phyloP scores from a whole-genome alignment of 164 flowering plant species.

The Umbilicus rupestris region DNA sequence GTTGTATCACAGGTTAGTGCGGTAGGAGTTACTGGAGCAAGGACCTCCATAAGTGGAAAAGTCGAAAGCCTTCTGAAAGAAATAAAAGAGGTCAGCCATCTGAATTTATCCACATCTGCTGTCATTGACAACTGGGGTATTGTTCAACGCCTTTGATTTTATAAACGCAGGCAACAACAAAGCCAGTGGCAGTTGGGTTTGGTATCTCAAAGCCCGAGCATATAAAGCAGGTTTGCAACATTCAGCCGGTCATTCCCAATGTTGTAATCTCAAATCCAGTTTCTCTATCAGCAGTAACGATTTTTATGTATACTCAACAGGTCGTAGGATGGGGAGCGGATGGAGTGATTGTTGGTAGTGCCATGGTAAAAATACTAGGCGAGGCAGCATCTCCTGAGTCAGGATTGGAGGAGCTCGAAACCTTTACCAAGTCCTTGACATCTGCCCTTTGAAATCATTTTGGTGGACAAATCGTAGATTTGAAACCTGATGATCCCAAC shows the following conservation, averaged over 20 bases:
- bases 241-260: neutral
- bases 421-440: constrained; percentile 55
- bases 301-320: constrained; percentile 24
- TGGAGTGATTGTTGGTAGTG: constrained; percentile 95
- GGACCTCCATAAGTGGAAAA: constrained; percentile 2
- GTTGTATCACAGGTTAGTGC: constrained; percentile 1
- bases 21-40: constrained; percentile 8
- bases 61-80: constrained; percentile 5
- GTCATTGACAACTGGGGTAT: neutral
- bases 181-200: constrained; percentile 95
- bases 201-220: constrained; percentile 95
- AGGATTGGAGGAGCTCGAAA: constrained; percentile 68
- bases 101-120: neutral
- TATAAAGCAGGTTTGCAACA: constrained; percentile 55
- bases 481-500: neutral
- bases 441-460: constrained; percentile 36
- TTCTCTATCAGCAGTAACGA: neutral
- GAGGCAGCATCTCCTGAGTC: constrained; percentile 73
- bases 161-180: constrained; percentile 46
- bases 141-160: neutral
- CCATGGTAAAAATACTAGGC: constrained; percentile 67
- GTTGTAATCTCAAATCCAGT: neutral
- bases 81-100: constrained; percentile 8
- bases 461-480: neutral
- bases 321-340: constrained; percentile 93